Base-by-base conservation (phyloP, 139 green algal genomes). In the Nannochloris sp. region DNA sequence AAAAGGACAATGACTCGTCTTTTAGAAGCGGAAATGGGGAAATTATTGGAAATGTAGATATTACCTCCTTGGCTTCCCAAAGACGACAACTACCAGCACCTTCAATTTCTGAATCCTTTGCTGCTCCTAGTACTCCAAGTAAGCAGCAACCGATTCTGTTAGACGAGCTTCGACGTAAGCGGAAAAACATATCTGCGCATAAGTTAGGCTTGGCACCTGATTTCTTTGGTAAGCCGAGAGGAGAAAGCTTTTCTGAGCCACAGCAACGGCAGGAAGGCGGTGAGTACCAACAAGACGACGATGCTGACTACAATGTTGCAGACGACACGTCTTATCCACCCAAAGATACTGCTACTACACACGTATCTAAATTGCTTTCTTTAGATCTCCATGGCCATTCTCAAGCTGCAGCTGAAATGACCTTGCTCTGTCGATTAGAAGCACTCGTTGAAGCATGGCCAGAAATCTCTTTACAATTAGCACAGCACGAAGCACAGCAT, bases 321-420 rank as follows among this genome's bases (percentile, higher is more conserved):
- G 9, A n/a, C 14, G 47, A 38, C n/a, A 4, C 9, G n/a, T 33
- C 34, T 14, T 19, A 27, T 23, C 29, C 39, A 10, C 4, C 24
- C 8, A 7, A n/a, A 36, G 56, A 31, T 24, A 15, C 15, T 33
- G 3, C 29, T 24, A 9, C 64, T 64, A 44, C 37, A 48, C 34
- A 29, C 19, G 19, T 42, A 36, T 37, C 48, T 13, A 25, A 73
- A 12, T 51, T 67, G 38, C 42, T 73, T 12, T 3, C 30, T 37
- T 48, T 73, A 30, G 67, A 73, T 60, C 42, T 73, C n/a, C 67
- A 73, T 15, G 57, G 67, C 10, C 47, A 31, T 19, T 68, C 56
- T 8, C 35, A 65, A 24, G 65, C 57, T 24, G 57, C 57, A 6
- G 57, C 57, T 7, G 5, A 8, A 8, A 42, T 31, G 25, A 14